Evolutionary conservation across 2,329 filamentous ascomycete genomes (phyloP), one percentile per base, ranked within the genome.

Genomic region (Clonostachys rosea): DNA sequence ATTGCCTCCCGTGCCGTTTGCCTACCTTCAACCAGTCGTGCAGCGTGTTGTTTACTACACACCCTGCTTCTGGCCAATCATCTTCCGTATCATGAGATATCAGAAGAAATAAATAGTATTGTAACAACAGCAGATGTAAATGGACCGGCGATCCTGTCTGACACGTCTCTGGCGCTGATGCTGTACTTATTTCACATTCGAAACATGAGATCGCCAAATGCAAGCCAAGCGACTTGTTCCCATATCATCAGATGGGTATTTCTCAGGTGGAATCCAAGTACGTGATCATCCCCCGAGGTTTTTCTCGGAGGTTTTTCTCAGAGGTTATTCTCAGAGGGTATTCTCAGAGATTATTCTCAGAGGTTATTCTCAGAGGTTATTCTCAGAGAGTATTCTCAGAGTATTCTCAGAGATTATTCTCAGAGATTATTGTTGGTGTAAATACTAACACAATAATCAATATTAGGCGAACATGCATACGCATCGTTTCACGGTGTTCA

Each of bases 241-340:
- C 81, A 87, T 56, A 77, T 94, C 35, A 79, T 94, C 47, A 78
- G 83, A 56, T 99, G 94, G 94, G 64, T 94, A 2, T 84, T 91
- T 56, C 78, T 83, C 34, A 85, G 79, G 57, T 99, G 92, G 91
- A 84, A 83, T 54, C 87, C 91, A 53, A 84, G 89, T 92, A 72
- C 62, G 78, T 55, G 12, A 16, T 14, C 20, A 40, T 10, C 11
- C 16, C 16, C 16, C 16, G 16, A 16, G 16, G 16, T 16, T 16
- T 2, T 16, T 16, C 16, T 16, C 16, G 2, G 2, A 16, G 16
- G 16, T 16, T 16, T 2, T 16, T 16, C 16, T 2, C 16, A 16
- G 16, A 16, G 16, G 16, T 2, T 16, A 16, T 16, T 16, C 16
- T 16, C 16, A 16, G 16, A 16, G 16, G 16, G 2, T 16, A 16